These are phyloP conservation scores for Kwoniella sp. DNA, from an alignment of 768 basidiomycete species.

Conservation along the genomic window DNA sequence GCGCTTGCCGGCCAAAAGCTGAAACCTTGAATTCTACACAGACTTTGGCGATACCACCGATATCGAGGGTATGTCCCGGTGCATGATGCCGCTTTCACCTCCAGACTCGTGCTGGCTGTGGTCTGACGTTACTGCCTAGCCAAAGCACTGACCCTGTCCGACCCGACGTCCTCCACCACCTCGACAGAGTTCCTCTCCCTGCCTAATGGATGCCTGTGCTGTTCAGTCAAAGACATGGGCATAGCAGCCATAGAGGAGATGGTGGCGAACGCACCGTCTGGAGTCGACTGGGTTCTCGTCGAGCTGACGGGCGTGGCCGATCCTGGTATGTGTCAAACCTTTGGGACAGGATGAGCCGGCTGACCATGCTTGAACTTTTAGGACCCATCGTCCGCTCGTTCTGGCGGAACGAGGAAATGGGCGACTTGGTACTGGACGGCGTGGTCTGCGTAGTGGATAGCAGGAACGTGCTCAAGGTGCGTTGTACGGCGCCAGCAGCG, in stretches of 20 bases:
- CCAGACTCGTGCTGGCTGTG: too few species aligned
- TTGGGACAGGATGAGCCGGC: not conserved
- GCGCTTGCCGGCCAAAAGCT: not conserved
- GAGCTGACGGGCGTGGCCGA: conserved; percentile 96
- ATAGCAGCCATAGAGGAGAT: conserved; percentile 89
- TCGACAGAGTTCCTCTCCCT: conserved; percentile 73
- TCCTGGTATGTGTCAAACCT: conserved; percentile 59
- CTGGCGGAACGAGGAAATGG: conserved; percentile 54
- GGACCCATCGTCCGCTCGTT: conserved; percentile 49
- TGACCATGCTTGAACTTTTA: conserved; percentile 1
- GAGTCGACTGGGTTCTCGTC: conserved; percentile 83
- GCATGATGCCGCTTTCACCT: too few species aligned
- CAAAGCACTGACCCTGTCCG: conserved; percentile 76
- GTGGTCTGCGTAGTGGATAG: conserved; percentile 91
- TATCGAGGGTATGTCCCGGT: conserved; percentile 68
- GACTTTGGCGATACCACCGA: conserved; percentile 91
- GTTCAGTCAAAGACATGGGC: conserved; percentile 91
- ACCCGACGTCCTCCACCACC: conserved; percentile 59
- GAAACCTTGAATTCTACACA: not conserved
- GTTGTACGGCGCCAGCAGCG: conserved; percentile 7
- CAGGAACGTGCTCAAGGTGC: conserved; percentile 66
- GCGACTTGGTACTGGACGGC: conserved; percentile 60
- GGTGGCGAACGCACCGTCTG: conserved; percentile 25
- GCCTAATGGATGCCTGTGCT: conserved; percentile 96
- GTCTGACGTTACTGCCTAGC: too few species aligned